A percentile compares a stretch with the other conserved stretches of the same genome.
These are phyloP conservation scores for Diaporthe sp. DNA, from an alignment of 2,329 filamentous ascomycete species.

Conservation along the genomic window DNA sequence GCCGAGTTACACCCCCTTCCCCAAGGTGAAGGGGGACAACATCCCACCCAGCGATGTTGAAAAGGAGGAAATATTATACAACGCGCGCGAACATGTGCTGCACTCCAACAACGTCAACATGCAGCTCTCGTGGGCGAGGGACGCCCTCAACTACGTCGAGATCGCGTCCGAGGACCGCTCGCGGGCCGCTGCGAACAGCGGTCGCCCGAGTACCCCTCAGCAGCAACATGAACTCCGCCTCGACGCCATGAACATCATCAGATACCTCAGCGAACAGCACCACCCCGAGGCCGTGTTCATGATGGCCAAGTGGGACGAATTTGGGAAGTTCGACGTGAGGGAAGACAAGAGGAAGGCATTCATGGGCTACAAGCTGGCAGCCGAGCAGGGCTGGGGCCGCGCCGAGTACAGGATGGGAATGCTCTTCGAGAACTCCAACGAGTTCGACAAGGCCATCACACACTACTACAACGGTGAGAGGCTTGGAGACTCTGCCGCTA, in stretches of 20 bases:
- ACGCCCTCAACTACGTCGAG: slow-evolving; percentile 90
- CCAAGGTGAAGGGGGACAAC: slow-evolving; percentile 86
- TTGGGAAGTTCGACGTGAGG: slow-evolving; percentile 92
- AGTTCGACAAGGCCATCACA: slow-evolving; percentile 88
- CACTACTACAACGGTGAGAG: slow-evolving; percentile 89
- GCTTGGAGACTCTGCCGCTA: slow-evolving; percentile 87
- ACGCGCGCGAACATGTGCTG: slow-evolving; percentile 84
- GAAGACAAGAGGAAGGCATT: slow-evolving; percentile 97
- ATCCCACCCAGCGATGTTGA: slow-evolving; percentile 95
- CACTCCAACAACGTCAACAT: slow-evolving; percentile 95
- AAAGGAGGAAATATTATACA: slow-evolving; percentile 90
- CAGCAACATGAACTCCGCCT: slow-evolving; percentile 89
- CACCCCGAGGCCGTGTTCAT: slow-evolving; percentile 97
- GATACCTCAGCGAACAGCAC: slow-evolving; percentile 88
- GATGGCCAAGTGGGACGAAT: slow-evolving; percentile 96
- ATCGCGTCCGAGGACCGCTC: slow-evolving; percentile 82
- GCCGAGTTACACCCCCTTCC: slow-evolving; percentile 92
- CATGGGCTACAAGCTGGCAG: slow-evolving; percentile 85
- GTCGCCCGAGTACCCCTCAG: slow-evolving; percentile 80
- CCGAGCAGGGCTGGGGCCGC: slow-evolving; percentile 85
- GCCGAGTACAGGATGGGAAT: slow-evolving; percentile 98
- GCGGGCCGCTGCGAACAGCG: slow-evolving; percentile 65
- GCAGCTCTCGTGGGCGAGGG: slow-evolving; percentile 97
- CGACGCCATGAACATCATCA: slow-evolving; percentile 92
- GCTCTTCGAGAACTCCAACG: slow-evolving; percentile 96